A percentile compares a stretch with the other conserved stretches of the same genome.
These are phyloP conservation scores for Mimosa bimucronata DNA, from an alignment of 306 rosid genomes.

Conservation along the genomic window DNA sequence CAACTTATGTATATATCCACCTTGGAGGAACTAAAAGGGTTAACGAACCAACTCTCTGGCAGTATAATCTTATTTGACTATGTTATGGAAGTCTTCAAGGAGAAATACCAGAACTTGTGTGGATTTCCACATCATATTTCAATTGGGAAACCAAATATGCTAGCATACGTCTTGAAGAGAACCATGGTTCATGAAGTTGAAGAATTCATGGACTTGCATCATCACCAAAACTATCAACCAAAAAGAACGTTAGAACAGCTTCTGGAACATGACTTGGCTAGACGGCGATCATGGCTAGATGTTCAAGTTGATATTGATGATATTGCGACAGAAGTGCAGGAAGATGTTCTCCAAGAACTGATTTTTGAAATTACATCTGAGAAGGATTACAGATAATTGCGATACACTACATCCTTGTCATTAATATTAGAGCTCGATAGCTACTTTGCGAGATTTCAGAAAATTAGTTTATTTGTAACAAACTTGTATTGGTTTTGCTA, in stretches of 20 bases:
- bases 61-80: conserved; percentile 52
- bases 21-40: conserved; percentile 51
- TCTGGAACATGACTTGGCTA: conserved; percentile 51
- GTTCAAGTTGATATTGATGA: conserved; percentile 49
- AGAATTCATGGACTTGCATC: conserved; percentile 45
- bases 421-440: too few species aligned
- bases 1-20: conserved; percentile 44
- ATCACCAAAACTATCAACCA: conserved; percentile 36
- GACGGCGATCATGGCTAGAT: conserved; percentile 60
- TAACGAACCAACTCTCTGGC: conserved; percentile 38
- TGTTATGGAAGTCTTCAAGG: conserved; percentile 55
- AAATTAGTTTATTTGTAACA: too few species aligned
- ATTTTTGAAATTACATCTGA: conserved; percentile 57
- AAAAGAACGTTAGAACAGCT: conserved; percentile 47
- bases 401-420: too few species aligned
- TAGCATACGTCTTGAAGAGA: conserved; percentile 45
- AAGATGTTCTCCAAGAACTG: conserved; percentile 57
- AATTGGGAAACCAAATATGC: conserved; percentile 36
- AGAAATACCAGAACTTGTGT: conserved; percentile 42
- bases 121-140: conserved; percentile 51
- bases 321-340: conserved; percentile 47
- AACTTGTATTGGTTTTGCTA: too few species aligned
- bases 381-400: conserved; percentile 36
- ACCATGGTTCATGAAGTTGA: conserved; percentile 50
- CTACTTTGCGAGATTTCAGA: too few species aligned